Evolutionary conservation across 1,139 yeast genomes (phyloP).

Genomic region (Magnusiomyces starmeri): DNA sequence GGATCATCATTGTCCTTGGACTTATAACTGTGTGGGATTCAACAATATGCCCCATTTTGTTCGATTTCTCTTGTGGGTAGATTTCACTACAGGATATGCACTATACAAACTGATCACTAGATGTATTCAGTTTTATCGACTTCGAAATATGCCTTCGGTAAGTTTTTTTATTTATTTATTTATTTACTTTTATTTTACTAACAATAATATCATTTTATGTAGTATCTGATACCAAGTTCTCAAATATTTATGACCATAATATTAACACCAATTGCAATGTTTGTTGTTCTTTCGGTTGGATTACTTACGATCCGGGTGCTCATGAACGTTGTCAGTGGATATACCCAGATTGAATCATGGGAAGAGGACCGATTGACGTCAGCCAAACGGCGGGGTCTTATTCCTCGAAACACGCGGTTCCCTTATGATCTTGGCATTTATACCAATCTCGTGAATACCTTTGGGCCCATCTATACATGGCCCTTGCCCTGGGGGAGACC

Average conservation of each 20-base stretch:
- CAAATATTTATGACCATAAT: slow-evolving; percentile 53
- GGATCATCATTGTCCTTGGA: slow-evolving; percentile 93
- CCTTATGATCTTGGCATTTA: slow-evolving; percentile 70
- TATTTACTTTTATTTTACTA: not conserved
- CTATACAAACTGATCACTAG: slow-evolving; percentile 40
- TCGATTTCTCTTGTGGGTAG: slow-evolving; percentile 67
- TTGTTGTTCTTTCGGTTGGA: slow-evolving; percentile 53
- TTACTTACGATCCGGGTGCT: slow-evolving; percentile 57
- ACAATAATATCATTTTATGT: not conserved
- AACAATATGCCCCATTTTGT: slow-evolving; percentile 74
- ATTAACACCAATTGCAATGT: slow-evolving; percentile 48
- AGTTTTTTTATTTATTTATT: slow-evolving; percentile 8
- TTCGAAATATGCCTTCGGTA: slow-evolving; percentile 48
- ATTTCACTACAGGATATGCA: slow-evolving; percentile 48
- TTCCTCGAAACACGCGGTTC: slow-evolving; percentile 38
- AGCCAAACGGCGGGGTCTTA: slow-evolving; percentile 42
- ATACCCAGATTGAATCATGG: slow-evolving; percentile 91
- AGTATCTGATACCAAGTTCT: slow-evolving; percentile 45
- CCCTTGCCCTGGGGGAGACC: slow-evolving; percentile 52
- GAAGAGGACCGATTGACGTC: slow-evolving; percentile 75
- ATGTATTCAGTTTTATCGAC: slow-evolving; percentile 42
- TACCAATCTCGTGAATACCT: slow-evolving; percentile 43
- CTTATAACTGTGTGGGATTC: slow-evolving; percentile 77
- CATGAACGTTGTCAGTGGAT: slow-evolving; percentile 54
- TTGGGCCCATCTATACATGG: slow-evolving; percentile 44